phyloP scores from a whole-genome alignment of 2,329 filamentous ascomycete genomes.

The Rutstroemia sp. region DNA sequence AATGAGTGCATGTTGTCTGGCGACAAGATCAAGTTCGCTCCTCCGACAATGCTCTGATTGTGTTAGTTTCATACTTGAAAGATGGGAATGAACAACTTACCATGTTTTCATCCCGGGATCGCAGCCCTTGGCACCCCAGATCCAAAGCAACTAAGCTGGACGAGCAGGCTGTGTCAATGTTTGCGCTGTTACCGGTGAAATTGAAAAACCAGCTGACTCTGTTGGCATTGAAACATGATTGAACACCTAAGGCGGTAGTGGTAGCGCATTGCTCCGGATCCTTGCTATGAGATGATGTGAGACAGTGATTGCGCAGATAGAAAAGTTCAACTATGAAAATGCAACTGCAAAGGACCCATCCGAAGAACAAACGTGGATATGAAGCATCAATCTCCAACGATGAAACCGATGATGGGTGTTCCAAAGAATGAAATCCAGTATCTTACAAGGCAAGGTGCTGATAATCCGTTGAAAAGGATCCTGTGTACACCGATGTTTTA shows the following conservation, averaged over 20 bases:
- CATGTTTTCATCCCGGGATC: too few relatives aligned
- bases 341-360: not conserved
- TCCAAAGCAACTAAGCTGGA: slow-evolving; percentile 46
- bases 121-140: slow-evolving; percentile 42
- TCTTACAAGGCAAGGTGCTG: too few relatives aligned
- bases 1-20: slow-evolving; percentile 28
- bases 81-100: slow-evolving; percentile 13
- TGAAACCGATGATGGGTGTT: too few relatives aligned
- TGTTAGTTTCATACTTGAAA: not conserved
- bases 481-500: not conserved
- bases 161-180: slow-evolving; percentile 49
- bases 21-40: slow-evolving; percentile 29
- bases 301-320: too few relatives aligned
- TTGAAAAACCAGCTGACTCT: slow-evolving; percentile 30
- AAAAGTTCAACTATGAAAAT: too few relatives aligned
- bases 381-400: too few relatives aligned
- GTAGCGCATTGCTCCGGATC: too few relatives aligned
- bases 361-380: not conserved
- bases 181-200: slow-evolving; percentile 31
- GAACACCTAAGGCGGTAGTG: too few relatives aligned
- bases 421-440: too few relatives aligned
- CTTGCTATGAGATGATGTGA: too few relatives aligned
- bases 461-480: not conserved
- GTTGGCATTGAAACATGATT: slow-evolving; percentile 14
- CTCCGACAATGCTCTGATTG: slow-evolving; percentile 31